Conservation (phyloP, 1,139 yeast genomes). For the Blastobotrys aristatus region DNA sequence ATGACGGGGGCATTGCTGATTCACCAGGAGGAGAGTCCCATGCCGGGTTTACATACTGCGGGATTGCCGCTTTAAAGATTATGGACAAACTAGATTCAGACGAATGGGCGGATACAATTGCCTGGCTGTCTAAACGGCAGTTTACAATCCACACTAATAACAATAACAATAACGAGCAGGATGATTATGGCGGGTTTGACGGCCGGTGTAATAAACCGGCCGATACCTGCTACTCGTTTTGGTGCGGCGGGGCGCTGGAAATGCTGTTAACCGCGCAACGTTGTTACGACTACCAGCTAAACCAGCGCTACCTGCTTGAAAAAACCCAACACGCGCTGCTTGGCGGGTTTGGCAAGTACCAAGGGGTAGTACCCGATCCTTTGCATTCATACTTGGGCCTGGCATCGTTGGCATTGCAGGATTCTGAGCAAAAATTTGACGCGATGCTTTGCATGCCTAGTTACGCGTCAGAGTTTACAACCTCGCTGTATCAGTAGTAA, state of each 20-base stretch:
- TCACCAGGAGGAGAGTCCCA: conserved; percentile 61
- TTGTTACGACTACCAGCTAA: conserved; percentile 37
- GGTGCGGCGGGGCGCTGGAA: conserved; percentile 65
- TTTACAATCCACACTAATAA: conserved; percentile 26
- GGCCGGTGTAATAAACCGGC: conserved; percentile 82
- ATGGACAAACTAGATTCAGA: conserved; percentile 32
- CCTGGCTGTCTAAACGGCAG: conserved; percentile 67
- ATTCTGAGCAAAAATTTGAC: conserved; percentile 20
- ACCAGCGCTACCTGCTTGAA: conserved; percentile 46
- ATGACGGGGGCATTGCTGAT: conserved; percentile 67
- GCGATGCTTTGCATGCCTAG: conserved; percentile 25
- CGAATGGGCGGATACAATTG: conserved; percentile 41
- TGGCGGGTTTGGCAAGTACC: conserved; percentile 81
- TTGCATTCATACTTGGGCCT: conserved; percentile 40
- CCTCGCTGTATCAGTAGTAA: background rate
- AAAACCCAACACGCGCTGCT: conserved; percentile 57
- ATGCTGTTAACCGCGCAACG: conserved; percentile 37
- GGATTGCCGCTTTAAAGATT: conserved; percentile 57
- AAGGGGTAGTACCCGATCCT: conserved; percentile 53
- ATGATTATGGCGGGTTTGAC: conserved; percentile 74
- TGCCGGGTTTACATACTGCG: conserved; percentile 86
- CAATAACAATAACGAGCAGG: conserved; percentile 35
- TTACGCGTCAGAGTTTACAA: conserved; percentile 16
- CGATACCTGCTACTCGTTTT: conserved; percentile 91
- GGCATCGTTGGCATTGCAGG: conserved; percentile 33